phyloP scores from a whole-genome alignment of 805 yeast species.

The Wickerhamomyces chambardii region DNA sequence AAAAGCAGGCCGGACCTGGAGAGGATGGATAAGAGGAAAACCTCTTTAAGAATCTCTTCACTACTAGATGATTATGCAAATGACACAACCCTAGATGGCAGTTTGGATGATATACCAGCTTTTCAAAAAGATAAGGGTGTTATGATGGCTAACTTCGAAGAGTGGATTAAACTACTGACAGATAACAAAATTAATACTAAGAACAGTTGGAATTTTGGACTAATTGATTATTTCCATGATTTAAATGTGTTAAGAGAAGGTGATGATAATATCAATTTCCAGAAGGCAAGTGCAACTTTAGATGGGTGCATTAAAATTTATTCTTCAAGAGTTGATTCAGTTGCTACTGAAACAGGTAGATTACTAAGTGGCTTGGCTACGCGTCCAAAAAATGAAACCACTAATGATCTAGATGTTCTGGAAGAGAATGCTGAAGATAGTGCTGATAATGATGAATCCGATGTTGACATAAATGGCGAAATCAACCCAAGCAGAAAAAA shows the following conservation, averaged over 20 bases:
- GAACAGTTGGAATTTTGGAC: conserved; percentile 85
- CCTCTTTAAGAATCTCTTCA: conserved; percentile 23
- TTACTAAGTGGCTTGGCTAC: conserved; percentile 68
- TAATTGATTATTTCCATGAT: conserved; percentile 88
- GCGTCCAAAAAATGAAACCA: conserved; percentile 21
- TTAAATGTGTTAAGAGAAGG: conserved; percentile 67
- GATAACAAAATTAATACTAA: conserved; percentile 77
- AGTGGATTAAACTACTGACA: conserved; percentile 77
- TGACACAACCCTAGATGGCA: too few species aligned
- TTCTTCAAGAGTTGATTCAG: conserved; percentile 85
- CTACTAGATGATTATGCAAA: conserved; percentile 19
- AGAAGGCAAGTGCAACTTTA: conserved; percentile 81
- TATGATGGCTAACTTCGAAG: conserved; percentile 52
- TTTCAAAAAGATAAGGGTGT: conserved; percentile 24
- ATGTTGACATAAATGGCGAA: conserved; percentile 12
- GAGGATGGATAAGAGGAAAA: conserved; percentile 20
- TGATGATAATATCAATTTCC: conserved; percentile 74
- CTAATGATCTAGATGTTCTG: too few species aligned
- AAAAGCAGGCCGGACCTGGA: too few species aligned
- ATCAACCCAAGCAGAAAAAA: conserved; percentile 17
- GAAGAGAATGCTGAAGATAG: conserved; percentile 9
- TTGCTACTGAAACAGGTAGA: conserved; percentile 83
- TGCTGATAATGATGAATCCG: conserved; percentile 12
- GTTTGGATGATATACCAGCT: conserved; percentile 13
- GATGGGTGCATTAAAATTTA: conserved; percentile 95